A percentile compares a stretch with the other conserved stretches of the same genome.
Evolutionary conservation across 257 asterid species (phyloP).

Genomic region (Solanum appendiculatum): DNA sequence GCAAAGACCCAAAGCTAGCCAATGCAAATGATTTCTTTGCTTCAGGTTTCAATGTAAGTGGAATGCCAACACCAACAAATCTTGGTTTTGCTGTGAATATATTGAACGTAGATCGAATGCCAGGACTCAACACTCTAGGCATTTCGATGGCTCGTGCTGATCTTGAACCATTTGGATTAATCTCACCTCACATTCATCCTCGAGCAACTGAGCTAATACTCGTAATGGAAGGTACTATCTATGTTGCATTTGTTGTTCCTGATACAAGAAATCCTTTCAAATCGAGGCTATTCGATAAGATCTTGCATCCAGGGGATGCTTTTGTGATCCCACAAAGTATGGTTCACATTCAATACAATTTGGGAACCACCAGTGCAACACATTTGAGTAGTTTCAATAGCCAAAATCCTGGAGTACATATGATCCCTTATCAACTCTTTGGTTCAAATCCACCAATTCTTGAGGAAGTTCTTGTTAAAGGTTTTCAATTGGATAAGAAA

Average conservation of each 20-base stretch:
- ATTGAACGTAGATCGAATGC: neutral
- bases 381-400: neutral
- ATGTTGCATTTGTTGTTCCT: neutral
- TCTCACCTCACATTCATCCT: slow-evolving; percentile 1
- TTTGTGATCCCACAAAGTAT: neutral
- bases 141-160: neutral
- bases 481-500: neutral
- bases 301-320: neutral
- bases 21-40: neutral
- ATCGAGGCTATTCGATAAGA: neutral
- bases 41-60: neutral
- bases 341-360: neutral
- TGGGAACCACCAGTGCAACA: neutral
- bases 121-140: slow-evolving; percentile 2
- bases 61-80: neutral
- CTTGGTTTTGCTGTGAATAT: neutral
- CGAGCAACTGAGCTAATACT: neutral
- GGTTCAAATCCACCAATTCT: slow-evolving; percentile 2
- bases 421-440: neutral
- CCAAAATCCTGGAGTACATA: neutral
- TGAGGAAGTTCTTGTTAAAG: slow-evolving; percentile 1
- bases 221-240: neutral
- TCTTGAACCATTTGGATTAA: neutral
- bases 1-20: slow-evolving; percentile 1
- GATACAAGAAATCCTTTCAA: neutral